A percentile compares a stretch with the other conserved stretches of the same genome.
Conservation (phyloP, 208 protist genomes). For the Endotrypanum monterogeii region DNA sequence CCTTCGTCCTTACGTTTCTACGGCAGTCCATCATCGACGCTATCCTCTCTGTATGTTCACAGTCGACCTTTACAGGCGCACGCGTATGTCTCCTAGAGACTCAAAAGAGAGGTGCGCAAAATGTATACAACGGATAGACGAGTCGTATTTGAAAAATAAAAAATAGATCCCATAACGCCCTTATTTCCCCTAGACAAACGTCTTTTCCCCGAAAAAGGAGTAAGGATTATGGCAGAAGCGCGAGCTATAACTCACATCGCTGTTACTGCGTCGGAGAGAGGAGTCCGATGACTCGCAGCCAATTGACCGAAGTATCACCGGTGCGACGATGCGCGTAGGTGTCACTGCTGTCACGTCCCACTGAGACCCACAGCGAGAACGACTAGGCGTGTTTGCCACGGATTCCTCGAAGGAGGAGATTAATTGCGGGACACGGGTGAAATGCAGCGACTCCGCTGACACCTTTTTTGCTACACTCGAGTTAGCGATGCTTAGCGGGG, state of each 20-base stretch:
- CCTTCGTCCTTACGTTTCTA: too few species aligned
- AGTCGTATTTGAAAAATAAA: neutral
- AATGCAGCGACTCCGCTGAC: conserved; percentile 15
- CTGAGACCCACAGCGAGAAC: conserved; percentile 13
- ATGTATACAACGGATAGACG: too few species aligned
- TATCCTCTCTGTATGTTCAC: too few species aligned
- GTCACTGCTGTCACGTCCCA: conserved; percentile 13
- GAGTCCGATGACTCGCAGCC: conserved; percentile 17
- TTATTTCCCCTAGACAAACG: conserved; percentile 2
- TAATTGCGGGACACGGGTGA: neutral
- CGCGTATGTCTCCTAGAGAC: too few species aligned
- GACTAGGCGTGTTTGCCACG: conserved; percentile 11
- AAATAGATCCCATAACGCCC: neutral
- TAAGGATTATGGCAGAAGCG: conserved; percentile 38
- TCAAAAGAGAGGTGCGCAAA: too few species aligned
- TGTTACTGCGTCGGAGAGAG: conserved; percentile 15
- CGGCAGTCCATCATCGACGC: too few species aligned
- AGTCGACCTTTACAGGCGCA: too few species aligned
- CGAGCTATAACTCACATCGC: conserved; percentile 17
- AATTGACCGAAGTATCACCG: neutral
- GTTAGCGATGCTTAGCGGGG: neutral
- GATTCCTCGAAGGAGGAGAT: conserved; percentile 20
- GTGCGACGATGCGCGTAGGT: neutral
- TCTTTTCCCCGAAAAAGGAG: conserved; percentile 22
- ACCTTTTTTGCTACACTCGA: conserved; percentile 4